phyloP scores from a whole-genome alignment of 78 protist species.

The Goniomonas avonlea region DNA sequence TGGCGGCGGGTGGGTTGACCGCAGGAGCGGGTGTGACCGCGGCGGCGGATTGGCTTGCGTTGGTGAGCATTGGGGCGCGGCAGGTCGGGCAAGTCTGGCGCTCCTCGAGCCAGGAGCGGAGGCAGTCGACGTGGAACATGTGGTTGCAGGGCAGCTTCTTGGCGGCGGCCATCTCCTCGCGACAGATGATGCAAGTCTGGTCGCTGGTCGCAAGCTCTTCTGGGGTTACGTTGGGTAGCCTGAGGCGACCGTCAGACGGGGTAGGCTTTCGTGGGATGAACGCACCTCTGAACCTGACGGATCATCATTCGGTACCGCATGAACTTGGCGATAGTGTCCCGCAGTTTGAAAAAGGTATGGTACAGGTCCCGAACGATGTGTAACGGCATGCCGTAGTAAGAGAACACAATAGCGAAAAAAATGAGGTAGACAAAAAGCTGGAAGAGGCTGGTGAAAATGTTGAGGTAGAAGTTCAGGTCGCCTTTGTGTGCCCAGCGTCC shows the following conservation, averaged over 20 bases:
- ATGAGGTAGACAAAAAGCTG: conserved; percentile 29
- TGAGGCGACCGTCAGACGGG: not conserved
- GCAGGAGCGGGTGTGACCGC: no score
- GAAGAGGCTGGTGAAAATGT: conserved; percentile 39
- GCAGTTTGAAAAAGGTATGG: conserved; percentile 40
- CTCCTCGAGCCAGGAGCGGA: conserved; percentile 82
- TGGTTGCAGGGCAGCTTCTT: conserved; percentile 78
- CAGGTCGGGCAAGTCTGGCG: conserved; percentile 84
- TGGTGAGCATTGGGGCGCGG: no score
- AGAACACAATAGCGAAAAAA: conserved; percentile 8
- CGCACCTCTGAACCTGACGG: conserved; percentile 22
- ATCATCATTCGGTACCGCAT: conserved; percentile 39
- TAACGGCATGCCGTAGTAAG: conserved; percentile 57
- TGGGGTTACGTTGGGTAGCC: conserved; percentile 51
- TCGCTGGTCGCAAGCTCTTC: conserved; percentile 59
- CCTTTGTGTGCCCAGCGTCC: conserved; percentile 71
- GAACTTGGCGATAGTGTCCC: conserved; percentile 21
- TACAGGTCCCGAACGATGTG: conserved; percentile 78
- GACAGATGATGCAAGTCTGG: conserved; percentile 69
- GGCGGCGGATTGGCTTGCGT: no score
- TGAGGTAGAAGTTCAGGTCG: conserved; percentile 58
- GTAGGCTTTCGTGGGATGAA: no score
- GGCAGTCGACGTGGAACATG: conserved; percentile 74
- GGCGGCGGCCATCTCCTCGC: conserved; percentile 27
- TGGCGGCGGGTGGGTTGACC: no score